Conservation (phyloP, 2,329 filamentous ascomycete species). For the Camillea tinctor region DNA sequence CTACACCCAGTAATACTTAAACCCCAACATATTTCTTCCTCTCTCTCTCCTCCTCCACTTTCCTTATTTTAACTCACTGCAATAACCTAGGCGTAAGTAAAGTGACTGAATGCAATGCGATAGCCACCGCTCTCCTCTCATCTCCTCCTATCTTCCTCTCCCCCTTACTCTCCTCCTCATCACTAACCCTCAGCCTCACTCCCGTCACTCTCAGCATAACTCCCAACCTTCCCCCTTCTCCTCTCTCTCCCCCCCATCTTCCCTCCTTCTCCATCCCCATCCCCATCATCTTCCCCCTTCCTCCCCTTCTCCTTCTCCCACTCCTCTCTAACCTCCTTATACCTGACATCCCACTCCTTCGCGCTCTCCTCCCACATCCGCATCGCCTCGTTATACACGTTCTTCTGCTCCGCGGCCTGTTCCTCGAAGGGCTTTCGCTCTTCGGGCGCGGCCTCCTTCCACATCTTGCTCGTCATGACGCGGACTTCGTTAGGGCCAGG, state of each 20-base stretch:
- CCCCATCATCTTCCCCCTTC: conserved; percentile 29
- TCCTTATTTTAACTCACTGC: too few species aligned
- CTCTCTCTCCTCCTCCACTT: too few species aligned
- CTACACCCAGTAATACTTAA: too few species aligned
- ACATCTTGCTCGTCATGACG: conserved; percentile 83
- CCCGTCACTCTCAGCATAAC: conserved; percentile 39
- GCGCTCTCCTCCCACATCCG: conserved; percentile 60
- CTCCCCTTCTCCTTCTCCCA: conserved; percentile 56
- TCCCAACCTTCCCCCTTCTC: conserved; percentile 35
- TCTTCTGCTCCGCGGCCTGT: conserved; percentile 69
- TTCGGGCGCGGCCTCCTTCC: conserved; percentile 73
- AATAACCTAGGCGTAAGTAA: background rate
- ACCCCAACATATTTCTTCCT: too few species aligned
- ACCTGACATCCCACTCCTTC: conserved; percentile 70
- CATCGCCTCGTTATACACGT: conserved; percentile 57
- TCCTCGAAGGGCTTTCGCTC: conserved; percentile 77
- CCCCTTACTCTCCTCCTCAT: too few species aligned
- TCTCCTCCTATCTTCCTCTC: too few species aligned
- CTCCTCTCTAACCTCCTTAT: conserved; percentile 49
- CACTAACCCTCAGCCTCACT: conserved; percentile 33
- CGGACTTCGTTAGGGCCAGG: conserved; percentile 78
- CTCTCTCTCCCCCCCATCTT: conserved; percentile 26
- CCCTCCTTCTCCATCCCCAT: conserved; percentile 19
- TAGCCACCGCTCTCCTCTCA: too few species aligned
- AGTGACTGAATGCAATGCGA: too few species aligned